A percentile compares a stretch with the other conserved stretches of the same genome.
phyloP scores from a whole-genome alignment of 257 asterid genomes.

The Gardenia jasminoides region DNA sequence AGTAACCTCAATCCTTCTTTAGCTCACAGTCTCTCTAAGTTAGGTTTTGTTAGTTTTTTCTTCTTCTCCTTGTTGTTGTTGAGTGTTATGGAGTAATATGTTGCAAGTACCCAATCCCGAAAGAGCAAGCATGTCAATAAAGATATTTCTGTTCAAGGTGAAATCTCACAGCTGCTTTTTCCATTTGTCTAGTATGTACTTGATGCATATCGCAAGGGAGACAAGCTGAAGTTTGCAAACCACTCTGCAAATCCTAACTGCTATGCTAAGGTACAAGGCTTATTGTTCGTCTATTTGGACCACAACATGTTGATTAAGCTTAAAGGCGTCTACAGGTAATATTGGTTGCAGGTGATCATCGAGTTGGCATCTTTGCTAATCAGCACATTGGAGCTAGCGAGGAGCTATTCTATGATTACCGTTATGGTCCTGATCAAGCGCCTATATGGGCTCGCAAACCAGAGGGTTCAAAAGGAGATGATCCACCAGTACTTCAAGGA shows the following conservation, averaged over 20 bases:
- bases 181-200: constrained; percentile 71
- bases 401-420: constrained; percentile 91
- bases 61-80: not conserved
- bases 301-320: constrained; percentile 4
- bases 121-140: not conserved
- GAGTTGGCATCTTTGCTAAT: constrained; percentile 94
- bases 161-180: constrained; percentile 13
- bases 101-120: not conserved
- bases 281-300: constrained; percentile 7
- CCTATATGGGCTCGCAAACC: constrained; percentile 93
- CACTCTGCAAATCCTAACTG: constrained; percentile 95
- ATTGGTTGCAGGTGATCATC: constrained; percentile 95
- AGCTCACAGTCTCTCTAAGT: not conserved
- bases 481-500: constrained; percentile 52
- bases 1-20: not conserved
- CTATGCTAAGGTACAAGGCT: constrained; percentile 73
- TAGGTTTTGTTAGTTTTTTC: not conserved
- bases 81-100: not conserved
- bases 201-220: constrained; percentile 95
- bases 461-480: constrained; percentile 59
- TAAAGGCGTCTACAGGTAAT: constrained; percentile 51
- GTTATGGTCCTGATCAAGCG: constrained; percentile 89
- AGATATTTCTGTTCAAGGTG: not conserved
- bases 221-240: constrained; percentile 93
- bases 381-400: constrained; percentile 79